Evolutionary conservation across 805 yeast genomes (phyloP).

Genomic region (Ogataea philodendri): DNA sequence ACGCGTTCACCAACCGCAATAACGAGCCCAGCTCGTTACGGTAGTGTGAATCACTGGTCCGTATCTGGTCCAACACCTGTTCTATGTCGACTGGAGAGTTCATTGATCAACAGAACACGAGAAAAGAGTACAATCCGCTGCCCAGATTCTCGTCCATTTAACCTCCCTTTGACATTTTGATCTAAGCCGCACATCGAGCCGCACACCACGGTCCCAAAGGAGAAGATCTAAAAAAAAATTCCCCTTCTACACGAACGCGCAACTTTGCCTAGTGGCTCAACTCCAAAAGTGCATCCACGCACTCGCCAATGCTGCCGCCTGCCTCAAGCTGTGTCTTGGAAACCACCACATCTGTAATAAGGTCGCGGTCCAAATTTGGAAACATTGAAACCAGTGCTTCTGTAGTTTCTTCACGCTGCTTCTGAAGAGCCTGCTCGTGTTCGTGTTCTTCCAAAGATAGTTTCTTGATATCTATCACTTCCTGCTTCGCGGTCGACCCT

Average conservation of each 20-base stretch:
- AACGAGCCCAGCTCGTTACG: slow-evolving; percentile 22
- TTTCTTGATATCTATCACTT: slow-evolving; percentile 27
- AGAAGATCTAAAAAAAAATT: not conserved
- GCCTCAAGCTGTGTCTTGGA: slow-evolving; percentile 41
- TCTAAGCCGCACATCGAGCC: slow-evolving; percentile 13
- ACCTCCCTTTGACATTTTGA: slow-evolving; percentile 5
- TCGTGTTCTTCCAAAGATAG: slow-evolving; percentile 34
- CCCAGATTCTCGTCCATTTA: slow-evolving; percentile 1
- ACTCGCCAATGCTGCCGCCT: slow-evolving; percentile 55
- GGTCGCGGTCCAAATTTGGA: slow-evolving; percentile 65
- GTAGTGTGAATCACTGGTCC: slow-evolving; percentile 22
- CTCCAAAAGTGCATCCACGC: slow-evolving; percentile 62
- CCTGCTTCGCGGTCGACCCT: slow-evolving; percentile 16
- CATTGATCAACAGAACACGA: not conserved
- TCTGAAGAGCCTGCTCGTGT: slow-evolving; percentile 34
- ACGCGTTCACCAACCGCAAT: slow-evolving; percentile 21
- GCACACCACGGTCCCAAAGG: slow-evolving; percentile 10
- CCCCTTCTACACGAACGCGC: slow-evolving; percentile 12
- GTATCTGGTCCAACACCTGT: slow-evolving; percentile 13
- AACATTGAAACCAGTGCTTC: slow-evolving; percentile 64
- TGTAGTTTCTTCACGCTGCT: slow-evolving; percentile 47
- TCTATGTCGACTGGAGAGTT: slow-evolving; percentile 2
- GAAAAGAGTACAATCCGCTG: slow-evolving; percentile 3
- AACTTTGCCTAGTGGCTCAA: slow-evolving; percentile 13
- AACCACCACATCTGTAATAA: slow-evolving; percentile 66